A percentile compares a stretch with the other conserved stretches of the same genome.
These are phyloP conservation scores for Saturnispora saitoi DNA, from an alignment of 805 yeast species.

Conservation along the genomic window DNA sequence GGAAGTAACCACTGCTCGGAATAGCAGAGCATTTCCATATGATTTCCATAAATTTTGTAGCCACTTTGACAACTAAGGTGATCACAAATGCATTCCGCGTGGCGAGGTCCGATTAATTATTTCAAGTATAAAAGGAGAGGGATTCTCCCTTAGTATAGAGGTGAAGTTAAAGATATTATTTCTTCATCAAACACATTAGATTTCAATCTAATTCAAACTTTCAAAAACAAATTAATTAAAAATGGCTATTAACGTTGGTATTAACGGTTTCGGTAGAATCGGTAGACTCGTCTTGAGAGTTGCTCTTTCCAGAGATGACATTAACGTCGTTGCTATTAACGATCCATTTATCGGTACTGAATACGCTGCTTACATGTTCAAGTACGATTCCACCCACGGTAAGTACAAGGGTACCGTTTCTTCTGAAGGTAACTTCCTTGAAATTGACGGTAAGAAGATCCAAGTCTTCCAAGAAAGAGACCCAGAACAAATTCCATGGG, in stretches of 20 bases:
- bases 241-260: constrained; percentile 70
- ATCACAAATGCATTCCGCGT: not conserved
- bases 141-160: not conserved
- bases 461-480: constrained; percentile 71
- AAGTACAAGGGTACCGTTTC: constrained; percentile 67
- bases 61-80: constrained; percentile 2
- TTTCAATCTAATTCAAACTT: not conserved
- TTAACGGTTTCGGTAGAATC: constrained; percentile 92
- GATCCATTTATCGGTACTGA: constrained; percentile 87
- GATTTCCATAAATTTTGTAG: not conserved
- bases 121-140: not conserved
- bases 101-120: constrained; percentile 5
- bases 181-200: not conserved
- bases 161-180: not conserved
- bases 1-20: too few relatives aligned
- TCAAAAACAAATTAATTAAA: constrained; percentile 11
- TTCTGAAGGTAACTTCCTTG: constrained; percentile 45
- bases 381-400: constrained; percentile 93
- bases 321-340: constrained; percentile 79
- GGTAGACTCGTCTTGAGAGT: constrained; percentile 85
- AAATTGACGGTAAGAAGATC: constrained; percentile 63
- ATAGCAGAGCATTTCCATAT: too few relatives aligned
- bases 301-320: constrained; percentile 65
- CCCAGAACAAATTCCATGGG: constrained; percentile 88
- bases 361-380: constrained; percentile 92